Base-by-base conservation (phyloP, 768 basidiomycete genomes). In the Lyophyllum semitale region DNA sequence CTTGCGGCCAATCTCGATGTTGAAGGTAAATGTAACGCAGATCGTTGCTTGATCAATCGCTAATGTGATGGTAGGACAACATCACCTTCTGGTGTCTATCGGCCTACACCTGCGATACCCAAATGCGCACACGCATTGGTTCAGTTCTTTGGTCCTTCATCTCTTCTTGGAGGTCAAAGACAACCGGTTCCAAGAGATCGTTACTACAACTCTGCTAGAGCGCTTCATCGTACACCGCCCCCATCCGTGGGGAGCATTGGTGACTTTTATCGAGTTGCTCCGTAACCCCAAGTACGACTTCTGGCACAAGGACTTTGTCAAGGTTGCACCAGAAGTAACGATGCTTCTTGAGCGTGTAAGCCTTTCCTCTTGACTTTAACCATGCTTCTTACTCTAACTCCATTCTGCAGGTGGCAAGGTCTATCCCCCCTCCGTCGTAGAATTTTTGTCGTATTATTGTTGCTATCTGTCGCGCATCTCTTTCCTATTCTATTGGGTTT, bases 41-140 rank as follows among this genome's bases (percentile, higher is more conserved):
- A 42, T 4, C 6, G 48, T 2, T 8, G 2, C 2, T 38, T 20
- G 5, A 47, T 52, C 23, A 13, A 32, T 59, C 17, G 26, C 22
- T 40, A 32, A 38, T 48, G 33, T 3, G 59, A 95, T 45, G 42
- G 1, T 62, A 98, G 96, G 95, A 60, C 95, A 97, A 85, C 93
- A 98, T 74, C 90, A 94, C 71, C 80, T 98, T 60, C 75, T 98
- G 62, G 93, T 87, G 63, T 87, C 95, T n/a, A 88, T 96, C 70
- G 90, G 93, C 41, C 83, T 95, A 63, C 96, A 98, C 69, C 78
- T 99, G 59, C 92, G 97, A 65, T 98, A 96, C 80, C 96, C 97
- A 29, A 97, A 95, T 66, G 92, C 95, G 9, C 97, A 99, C 79
- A 99, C 96, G 47, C 90, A 93, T 71, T 99, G 95, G 94, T 98